Evolutionary conservation across 1,139 yeast genomes (phyloP), one percentile per base, ranked within the genome.

Genomic region (Eremothecium coryli): DNA sequence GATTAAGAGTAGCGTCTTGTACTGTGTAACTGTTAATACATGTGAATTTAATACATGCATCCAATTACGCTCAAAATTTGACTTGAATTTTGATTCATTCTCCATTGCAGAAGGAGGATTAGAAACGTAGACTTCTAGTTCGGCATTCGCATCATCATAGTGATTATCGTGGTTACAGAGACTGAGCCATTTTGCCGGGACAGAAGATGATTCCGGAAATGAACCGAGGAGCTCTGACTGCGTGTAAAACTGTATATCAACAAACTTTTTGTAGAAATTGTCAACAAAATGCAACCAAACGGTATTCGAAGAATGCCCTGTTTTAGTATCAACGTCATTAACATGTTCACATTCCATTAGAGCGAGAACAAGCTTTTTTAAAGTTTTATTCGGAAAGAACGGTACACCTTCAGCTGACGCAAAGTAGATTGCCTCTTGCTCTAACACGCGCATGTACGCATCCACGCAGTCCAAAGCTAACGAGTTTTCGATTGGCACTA

Each of bases 11-110:
- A 80, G 66, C 1, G 78, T 64, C 56, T 82, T 84, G 58, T 81
- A 80, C 55, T 85, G 94, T 6, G 51, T 59, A 3, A 46, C 43
- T 1, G 66, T 53, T 10, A 75, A 56, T 2, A 67, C 61, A 25
- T 73, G 60, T 39, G 64, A 61, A 26, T 66, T 62, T 47, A 88
- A 64, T 10, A 76, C 58, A 11, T 66, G 54, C 17, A 82, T 56
- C 73, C 93, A 76, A 20, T 73, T 67, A 41, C 71, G 72, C 55
- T 88, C 95, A 54, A 80, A 80, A 26, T 73, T 73, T 2, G 71
- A 60, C 50, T 73, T 76, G 58, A 79, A 85, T 29, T 68, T 66
- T 13, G 73, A 62, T 16, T 66, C 60, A 48, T 79, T 78, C 44
- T 68, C 68, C 17, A 76, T 69, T 8, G 66, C 52, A 13, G 70